These are phyloP conservation scores for Aspergillus brunneoviolaceus DNA, from an alignment of 2,329 filamentous ascomycete genomes.

Conservation along the genomic window DNA sequence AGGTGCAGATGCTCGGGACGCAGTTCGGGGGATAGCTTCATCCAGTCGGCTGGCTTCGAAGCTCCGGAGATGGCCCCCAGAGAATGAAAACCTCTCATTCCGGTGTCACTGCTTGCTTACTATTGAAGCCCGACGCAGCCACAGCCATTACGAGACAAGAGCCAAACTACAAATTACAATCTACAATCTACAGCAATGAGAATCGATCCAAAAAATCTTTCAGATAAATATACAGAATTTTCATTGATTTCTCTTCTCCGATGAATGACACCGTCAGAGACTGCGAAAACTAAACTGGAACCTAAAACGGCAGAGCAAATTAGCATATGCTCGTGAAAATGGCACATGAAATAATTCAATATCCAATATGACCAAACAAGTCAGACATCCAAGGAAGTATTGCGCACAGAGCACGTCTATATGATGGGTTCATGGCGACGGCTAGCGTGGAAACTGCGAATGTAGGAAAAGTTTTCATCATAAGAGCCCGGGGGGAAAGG, in stretches of 20 bases:
- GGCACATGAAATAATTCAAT: constrained; percentile 17
- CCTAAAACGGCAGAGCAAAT: constrained; percentile 10
- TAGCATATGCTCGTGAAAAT: neutral
- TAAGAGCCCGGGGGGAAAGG: constrained; percentile 24
- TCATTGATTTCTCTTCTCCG: too few relatives aligned
- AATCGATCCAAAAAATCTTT: too few relatives aligned
- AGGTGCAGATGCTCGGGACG: constrained; percentile 8
- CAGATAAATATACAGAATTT: too few relatives aligned
- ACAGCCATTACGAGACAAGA: too few relatives aligned
- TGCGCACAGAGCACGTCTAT: constrained; percentile 37
- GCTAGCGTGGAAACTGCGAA: constrained; percentile 45
- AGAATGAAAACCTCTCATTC: too few relatives aligned
- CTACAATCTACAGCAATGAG: neutral
- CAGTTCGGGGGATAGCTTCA: constrained; percentile 11
- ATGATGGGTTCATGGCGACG: constrained; percentile 37
- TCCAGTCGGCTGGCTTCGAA: too few relatives aligned
- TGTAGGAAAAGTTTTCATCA: constrained; percentile 46
- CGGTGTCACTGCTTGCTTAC: too few relatives aligned
- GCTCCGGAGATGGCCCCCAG: neutral
- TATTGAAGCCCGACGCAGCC: too few relatives aligned
- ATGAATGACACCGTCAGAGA: too few relatives aligned
- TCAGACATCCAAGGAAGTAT: constrained; percentile 44
- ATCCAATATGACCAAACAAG: constrained; percentile 5
- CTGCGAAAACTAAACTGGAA: neutral
- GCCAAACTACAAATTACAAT: neutral